These are phyloP conservation scores for Fusarium anthophilum DNA, from an alignment of 2,329 filamentous ascomycete genomes.

Conservation along the genomic window DNA sequence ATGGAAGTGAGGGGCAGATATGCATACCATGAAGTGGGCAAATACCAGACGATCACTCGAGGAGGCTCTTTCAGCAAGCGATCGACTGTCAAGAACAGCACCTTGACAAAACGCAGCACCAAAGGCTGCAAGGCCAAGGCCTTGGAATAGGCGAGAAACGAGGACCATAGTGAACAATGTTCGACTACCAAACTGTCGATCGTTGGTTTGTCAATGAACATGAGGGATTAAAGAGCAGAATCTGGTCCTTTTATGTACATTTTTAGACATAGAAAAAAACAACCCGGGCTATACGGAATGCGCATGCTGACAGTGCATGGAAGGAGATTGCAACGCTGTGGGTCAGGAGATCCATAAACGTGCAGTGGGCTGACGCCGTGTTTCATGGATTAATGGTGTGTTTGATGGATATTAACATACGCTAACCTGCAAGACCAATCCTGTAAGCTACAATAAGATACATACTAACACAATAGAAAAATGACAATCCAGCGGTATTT, in stretches of 20 bases:
- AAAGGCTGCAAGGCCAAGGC: conserved; percentile 13
- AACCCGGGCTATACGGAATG: background rate
- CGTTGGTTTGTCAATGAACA: too few species aligned
- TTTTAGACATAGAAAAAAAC: too few species aligned
- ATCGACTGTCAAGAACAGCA: conserved; percentile 7
- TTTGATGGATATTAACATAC: background rate
- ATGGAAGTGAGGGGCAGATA: fast-evolving
- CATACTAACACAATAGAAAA: background rate
- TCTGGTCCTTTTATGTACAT: background rate
- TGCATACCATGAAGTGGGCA: conserved; percentile 30
- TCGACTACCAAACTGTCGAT: background rate
- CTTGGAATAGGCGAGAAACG: conserved; percentile 2
- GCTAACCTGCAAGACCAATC: background rate
- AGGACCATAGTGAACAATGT: conserved; percentile 8
- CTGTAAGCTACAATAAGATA: background rate
- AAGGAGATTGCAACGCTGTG: background rate
- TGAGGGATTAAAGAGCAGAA: background rate
- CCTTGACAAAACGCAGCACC: background rate
- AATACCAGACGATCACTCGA: conserved; percentile 29
- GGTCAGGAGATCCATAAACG: background rate
- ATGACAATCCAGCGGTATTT: background rate
- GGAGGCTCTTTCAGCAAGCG: conserved; percentile 12
- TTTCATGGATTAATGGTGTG: background rate
- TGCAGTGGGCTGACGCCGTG: background rate
- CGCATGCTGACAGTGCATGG: background rate